Evolutionary conservation across 2,329 filamentous ascomycete genomes (phyloP).

Genomic region (Aspergillus tubingensis): DNA sequence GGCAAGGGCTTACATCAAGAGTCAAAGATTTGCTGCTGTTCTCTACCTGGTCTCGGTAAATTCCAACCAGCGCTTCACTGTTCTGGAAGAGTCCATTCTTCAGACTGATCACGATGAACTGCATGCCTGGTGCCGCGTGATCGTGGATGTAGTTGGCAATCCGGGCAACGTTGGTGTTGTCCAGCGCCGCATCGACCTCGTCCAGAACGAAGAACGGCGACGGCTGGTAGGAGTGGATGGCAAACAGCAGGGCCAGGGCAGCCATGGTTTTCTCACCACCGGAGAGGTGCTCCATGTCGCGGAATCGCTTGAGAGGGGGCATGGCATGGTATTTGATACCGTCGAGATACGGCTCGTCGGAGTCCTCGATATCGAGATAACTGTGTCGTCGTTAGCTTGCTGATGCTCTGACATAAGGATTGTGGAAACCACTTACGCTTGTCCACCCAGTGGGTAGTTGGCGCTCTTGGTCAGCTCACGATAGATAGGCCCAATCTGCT

Average conservation of each 20-base stretch:
- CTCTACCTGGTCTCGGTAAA: conserved; percentile 90
- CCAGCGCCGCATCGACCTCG: conserved; percentile 96
- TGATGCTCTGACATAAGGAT: neutral
- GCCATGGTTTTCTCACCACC: conserved; percentile 99
- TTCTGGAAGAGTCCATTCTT: conserved; percentile 96
- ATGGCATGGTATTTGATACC: conserved; percentile 99
- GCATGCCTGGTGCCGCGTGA: conserved; percentile 94
- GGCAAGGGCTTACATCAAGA: conserved; percentile 75
- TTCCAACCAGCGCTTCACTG: conserved; percentile 91
- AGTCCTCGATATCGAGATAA: conserved; percentile 93
- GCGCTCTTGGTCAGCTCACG: conserved; percentile 88
- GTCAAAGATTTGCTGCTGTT: conserved; percentile 92
- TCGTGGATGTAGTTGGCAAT: conserved; percentile 96
- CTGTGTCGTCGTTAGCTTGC: conserved; percentile 26
- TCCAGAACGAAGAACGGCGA: conserved; percentile 97
- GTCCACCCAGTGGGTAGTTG: conserved; percentile 89
- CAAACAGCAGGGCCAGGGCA: conserved; percentile 91
- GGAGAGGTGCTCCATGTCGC: conserved; percentile 97
- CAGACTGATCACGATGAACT: conserved; percentile 96
- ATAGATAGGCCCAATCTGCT: conserved; percentile 92
- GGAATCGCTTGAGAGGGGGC: conserved; percentile 96
- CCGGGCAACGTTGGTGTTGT: conserved; percentile 94
- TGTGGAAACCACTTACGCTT: conserved; percentile 49
- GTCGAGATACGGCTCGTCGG: conserved; percentile 91
- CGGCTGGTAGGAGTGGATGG: conserved; percentile 93